Percentiles rank a stretch among this genome's conserved stretches.
Evolutionary conservation across 2,329 filamentous ascomycete species (phyloP).

Genomic region (Cadophora gregata): DNA sequence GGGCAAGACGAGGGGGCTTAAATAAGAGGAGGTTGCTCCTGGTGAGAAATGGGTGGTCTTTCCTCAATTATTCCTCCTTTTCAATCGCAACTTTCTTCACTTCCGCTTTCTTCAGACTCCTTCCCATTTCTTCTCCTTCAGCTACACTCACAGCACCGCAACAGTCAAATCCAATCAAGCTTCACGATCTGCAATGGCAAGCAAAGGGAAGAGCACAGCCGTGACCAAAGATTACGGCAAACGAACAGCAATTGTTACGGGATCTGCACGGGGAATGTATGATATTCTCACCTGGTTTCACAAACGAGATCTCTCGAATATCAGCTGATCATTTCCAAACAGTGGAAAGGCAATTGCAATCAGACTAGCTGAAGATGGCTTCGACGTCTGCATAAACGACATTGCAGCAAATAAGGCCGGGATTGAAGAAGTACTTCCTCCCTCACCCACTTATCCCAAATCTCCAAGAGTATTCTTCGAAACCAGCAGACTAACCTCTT

Average conservation of each 20-base stretch:
- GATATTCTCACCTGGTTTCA: constrained; percentile 26
- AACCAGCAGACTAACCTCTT: neutral
- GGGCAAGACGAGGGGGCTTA: neutral
- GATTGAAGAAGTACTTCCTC: constrained; percentile 53
- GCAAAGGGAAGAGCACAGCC: constrained; percentile 34
- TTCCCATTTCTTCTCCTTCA: neutral
- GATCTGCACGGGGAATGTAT: constrained; percentile 49
- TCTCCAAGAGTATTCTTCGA: neutral
- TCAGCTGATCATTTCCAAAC: neutral
- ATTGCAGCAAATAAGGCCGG: constrained; percentile 57
- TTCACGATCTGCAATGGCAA: constrained; percentile 18
- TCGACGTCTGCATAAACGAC: constrained; percentile 70
- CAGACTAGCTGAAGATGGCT: constrained; percentile 68
- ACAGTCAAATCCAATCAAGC: neutral
- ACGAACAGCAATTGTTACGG: constrained; percentile 48
- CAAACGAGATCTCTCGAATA: neutral
- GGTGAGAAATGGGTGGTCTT: neutral
- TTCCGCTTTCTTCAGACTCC: neutral
- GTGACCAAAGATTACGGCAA: constrained; percentile 41
- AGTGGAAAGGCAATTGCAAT: constrained; percentile 68
- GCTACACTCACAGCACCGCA: neutral
- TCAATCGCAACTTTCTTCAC: neutral
- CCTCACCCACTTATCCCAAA: constrained; percentile 33
- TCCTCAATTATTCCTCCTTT: neutral
- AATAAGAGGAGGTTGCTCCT: neutral